Evolutionary conservation across 1,284 basidiomycete genomes (phyloP).

Genomic region (Sanghuangporus weigelae): DNA sequence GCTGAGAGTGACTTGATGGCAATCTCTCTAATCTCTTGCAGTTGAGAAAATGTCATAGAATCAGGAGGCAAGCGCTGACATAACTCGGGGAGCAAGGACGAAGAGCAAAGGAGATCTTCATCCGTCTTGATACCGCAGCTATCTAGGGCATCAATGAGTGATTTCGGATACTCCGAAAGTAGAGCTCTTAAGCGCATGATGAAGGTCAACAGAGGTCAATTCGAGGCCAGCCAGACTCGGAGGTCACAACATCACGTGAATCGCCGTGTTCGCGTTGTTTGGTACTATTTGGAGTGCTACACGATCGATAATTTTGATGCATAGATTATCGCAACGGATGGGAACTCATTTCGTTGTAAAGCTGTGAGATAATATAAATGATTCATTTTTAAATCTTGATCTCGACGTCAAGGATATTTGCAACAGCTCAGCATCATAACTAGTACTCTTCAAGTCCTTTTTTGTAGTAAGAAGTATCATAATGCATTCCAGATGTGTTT

Average conservation of each 20-base stretch:
- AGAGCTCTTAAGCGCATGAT: constrained; percentile 14
- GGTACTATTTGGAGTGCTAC: neutral
- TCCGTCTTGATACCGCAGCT: constrained; percentile 49
- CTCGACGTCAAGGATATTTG: no score
- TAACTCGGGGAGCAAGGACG: constrained; percentile 37
- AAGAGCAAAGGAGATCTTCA: constrained; percentile 50
- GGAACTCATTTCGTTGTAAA: neutral
- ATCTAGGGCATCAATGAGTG: constrained; percentile 28
- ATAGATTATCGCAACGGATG: neutral
- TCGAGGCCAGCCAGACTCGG: neutral
- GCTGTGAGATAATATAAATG: no score
- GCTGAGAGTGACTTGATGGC: constrained; percentile 41
- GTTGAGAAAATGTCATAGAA: constrained; percentile 41
- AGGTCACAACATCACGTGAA: neutral
- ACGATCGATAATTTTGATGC: neutral
- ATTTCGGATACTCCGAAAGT: constrained; percentile 9
- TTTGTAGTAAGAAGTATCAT: no score
- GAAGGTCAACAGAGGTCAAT: neutral
- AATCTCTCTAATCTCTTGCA: constrained; percentile 34
- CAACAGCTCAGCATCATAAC: no score
- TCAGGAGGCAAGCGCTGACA: constrained; percentile 44
- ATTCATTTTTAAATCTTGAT: no score
- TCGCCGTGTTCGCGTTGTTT: neutral
- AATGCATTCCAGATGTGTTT: no score
- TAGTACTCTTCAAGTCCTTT: no score